Evolutionary conservation across 228 moss, liverwort and hornwort species (phyloP).

Genomic region (Sphagnum magellanicum): DNA sequence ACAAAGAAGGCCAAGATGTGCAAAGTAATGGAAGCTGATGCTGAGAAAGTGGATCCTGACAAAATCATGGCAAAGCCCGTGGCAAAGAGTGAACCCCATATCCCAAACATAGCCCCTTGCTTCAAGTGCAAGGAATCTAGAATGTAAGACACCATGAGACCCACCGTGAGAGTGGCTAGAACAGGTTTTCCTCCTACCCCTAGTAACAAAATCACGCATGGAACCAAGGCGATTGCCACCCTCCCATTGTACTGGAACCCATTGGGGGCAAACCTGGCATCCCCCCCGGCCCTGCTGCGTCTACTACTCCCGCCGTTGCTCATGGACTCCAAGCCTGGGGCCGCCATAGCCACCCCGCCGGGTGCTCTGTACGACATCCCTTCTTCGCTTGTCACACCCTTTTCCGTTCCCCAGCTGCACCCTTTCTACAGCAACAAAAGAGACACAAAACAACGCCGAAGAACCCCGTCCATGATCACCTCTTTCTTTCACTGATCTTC

Average conservation of each 20-base stretch:
- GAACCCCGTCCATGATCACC: too few species aligned
- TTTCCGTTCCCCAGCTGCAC: too few species aligned
- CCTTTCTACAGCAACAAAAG: too few species aligned
- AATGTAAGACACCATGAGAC: slow-evolving; percentile 91
- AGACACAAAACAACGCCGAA: too few species aligned
- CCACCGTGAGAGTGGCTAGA: slow-evolving; percentile 72
- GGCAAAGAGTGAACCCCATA: slow-evolving; percentile 74
- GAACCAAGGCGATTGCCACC: slow-evolving; percentile 71
- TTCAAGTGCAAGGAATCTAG: slow-evolving; percentile 80
- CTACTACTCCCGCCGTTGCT: slow-evolving; percentile 41
- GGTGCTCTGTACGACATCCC: slow-evolving; percentile 28
- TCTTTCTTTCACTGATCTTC: too few species aligned
- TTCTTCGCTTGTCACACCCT: not conserved
- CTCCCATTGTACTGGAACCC: slow-evolving; percentile 92
- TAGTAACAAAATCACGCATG: slow-evolving; percentile 68
- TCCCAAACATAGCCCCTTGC: slow-evolving; percentile 85
- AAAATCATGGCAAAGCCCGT: slow-evolving; percentile 64
- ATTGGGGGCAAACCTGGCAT: slow-evolving; percentile 73
- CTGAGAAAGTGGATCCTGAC: slow-evolving; percentile 52
- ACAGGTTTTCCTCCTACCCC: slow-evolving; percentile 87
- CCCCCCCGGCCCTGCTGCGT: slow-evolving; percentile 29
- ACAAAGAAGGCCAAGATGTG: slow-evolving; percentile 64
- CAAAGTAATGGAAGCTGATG: slow-evolving; percentile 38
- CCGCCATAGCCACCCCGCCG: slow-evolving; percentile 20
- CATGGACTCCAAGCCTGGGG: slow-evolving; percentile 56